Conservation (phyloP, 2,329 filamentous ascomycete genomes). For the Uncinocarpus reesii region DNA sequence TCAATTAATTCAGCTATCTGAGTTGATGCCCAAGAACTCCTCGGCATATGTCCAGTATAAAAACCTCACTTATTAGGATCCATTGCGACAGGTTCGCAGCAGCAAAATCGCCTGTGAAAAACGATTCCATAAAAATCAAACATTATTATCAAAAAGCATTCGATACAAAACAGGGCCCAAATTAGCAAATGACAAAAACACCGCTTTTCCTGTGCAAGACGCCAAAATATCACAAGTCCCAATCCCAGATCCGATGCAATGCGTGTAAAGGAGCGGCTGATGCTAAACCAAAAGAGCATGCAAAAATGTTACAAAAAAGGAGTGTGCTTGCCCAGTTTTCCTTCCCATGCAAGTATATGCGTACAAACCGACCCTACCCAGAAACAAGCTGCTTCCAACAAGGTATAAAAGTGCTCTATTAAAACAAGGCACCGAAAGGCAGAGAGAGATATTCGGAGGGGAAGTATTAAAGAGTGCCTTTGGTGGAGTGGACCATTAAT, state of each 20-base stretch:
- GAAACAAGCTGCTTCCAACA: conserved; percentile 17
- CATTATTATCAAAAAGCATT: conserved; percentile 1
- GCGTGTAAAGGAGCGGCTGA: conserved; percentile 17
- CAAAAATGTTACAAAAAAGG: conserved; percentile 9
- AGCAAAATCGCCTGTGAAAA: neutral
- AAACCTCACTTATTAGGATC: neutral
- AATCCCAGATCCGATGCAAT: conserved; percentile 18
- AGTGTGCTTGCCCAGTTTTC: conserved; percentile 11
- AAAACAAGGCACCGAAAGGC: conserved; percentile 2
- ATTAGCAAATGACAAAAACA: neutral
- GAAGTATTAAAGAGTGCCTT: conserved; percentile 7
- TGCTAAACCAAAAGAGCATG: conserved; percentile 13
- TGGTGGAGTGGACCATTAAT: neutral
- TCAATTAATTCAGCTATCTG: no score
- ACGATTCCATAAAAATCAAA: no score
- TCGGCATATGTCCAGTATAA: neutral
- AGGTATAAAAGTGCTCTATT: conserved; percentile 4
- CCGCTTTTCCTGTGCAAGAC: conserved; percentile 3
- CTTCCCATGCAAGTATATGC: conserved; percentile 14
- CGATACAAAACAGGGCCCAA: conserved; percentile 1
- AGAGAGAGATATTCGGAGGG: neutral
- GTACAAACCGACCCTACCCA: conserved; percentile 12
- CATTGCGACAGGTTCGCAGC: conserved; percentile 2
- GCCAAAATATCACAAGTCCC: conserved; percentile 12
- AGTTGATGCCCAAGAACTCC: neutral